Evolutionary conservation across 2,329 filamentous ascomycete genomes (phyloP).

Genomic region (Ascochyta pisi): DNA sequence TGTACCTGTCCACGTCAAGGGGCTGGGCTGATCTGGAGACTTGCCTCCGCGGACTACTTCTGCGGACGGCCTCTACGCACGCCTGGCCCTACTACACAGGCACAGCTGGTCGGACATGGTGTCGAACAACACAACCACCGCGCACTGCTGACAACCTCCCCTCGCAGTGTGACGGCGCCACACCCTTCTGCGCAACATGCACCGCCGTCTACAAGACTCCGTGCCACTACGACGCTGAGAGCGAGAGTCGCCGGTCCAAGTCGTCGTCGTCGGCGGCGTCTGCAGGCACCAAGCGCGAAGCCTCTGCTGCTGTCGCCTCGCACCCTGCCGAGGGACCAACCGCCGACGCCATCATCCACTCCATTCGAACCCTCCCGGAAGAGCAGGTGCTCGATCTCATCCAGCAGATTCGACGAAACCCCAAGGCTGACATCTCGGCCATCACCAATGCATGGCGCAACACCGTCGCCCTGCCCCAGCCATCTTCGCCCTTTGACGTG

Average conservation of each 20-base stretch:
- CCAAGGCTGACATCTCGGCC: conserved; percentile 48
- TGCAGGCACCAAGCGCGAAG: conserved; percentile 41
- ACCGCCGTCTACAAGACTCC: conserved; percentile 59
- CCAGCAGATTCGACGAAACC: conserved; percentile 52
- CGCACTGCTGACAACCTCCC: conserved; percentile 21
- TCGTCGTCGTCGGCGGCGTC: conserved; percentile 37
- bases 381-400: conserved; percentile 53
- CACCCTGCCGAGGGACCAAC: conserved; percentile 22
- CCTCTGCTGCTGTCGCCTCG: conserved; percentile 22
- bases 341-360: conserved; percentile 52
- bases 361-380: conserved; percentile 54
- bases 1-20: background rate
- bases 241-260: conserved; percentile 55
- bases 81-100: conserved; percentile 1
- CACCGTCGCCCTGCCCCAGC: conserved; percentile 45
- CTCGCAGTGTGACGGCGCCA: conserved; percentile 57
- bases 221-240: conserved; percentile 59
- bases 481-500: conserved; percentile 29
- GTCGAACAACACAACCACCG: background rate
- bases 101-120: background rate
- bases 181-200: conserved; percentile 59
- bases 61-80: background rate
- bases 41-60: conserved; percentile 30
- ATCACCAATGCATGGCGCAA: conserved; percentile 52
- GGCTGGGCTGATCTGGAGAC: conserved; percentile 17